Evolutionary conservation across 2,329 filamentous ascomycete species (phyloP), one percentile per base, ranked within the genome.

Genomic region (Colletotrichum magnum): DNA sequence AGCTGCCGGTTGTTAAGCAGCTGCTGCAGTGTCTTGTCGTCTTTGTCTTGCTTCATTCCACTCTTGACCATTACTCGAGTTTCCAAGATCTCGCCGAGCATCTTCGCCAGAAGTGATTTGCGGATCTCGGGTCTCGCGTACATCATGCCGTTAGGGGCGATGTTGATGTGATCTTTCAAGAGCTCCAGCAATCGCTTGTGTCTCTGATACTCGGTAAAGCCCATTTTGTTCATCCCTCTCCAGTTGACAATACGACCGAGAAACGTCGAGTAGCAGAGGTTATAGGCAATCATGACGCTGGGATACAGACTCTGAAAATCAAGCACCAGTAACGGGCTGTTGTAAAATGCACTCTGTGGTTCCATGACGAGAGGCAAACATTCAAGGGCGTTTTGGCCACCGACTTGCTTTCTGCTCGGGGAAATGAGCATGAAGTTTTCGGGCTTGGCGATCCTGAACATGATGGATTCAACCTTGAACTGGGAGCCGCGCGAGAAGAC

Each of bases 221-320:
- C 96, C 92, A 99, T 94, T 81, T 98, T 97, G 83, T 94, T 95
- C 36, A 88, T 90, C 2, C 94, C 95, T n/a, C 94, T 90, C 95
- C 95, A 98, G 74, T 90, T 89, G 32, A 90, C 89, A 47, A 97
- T 90, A 36, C 96, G 90, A 0, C 96, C 96, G 0, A 98, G 86
- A 74, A 95, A 99, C 0, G 96, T 99, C 0, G 96, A 98, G 77
- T 99, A 99, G 82, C 96, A 99, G 77, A 98, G 96, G 76, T 99
- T 99, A 83, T 99, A 98, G 0, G 96, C 96, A 77, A 99, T 98
- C 94, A 99, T 98, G 69, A 98, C 92, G 79, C 95, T 98, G 0
- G 96, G 96, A 73, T 99, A 99, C 56, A 99, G 83, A 69, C 94
- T 97, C 77, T 98, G 95, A 72, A 99, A 99, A 80, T 99, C 96